Conservation (phyloP, 345 rosid genomes). For the Iberis pinnata region DNA sequence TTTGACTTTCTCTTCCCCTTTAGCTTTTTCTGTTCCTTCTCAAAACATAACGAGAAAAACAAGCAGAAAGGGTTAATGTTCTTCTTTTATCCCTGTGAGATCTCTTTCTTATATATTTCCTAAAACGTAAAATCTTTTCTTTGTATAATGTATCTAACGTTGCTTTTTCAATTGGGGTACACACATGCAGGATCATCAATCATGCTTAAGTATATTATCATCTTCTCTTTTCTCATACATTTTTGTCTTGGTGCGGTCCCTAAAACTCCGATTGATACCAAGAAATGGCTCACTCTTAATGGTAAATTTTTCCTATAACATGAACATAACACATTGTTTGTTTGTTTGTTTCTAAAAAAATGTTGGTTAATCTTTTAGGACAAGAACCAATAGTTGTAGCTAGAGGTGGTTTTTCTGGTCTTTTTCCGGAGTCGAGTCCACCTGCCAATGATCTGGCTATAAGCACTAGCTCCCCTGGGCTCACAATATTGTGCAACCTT, state of each 20-base stretch:
- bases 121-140: too few species aligned
- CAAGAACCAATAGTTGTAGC: slow-evolving; percentile 58
- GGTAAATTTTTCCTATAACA: slow-evolving; percentile 25
- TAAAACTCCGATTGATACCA: neutral
- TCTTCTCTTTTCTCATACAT: slow-evolving; percentile 38
- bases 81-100: too few species aligned
- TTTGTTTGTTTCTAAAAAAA: neutral
- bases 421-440: slow-evolving; percentile 60
- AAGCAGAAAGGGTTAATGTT: too few species aligned
- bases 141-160: too few species aligned
- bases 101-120: too few species aligned
- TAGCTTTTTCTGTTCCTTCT: too few species aligned
- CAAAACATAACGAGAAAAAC: too few species aligned
- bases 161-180: neutral
- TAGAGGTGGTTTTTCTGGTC: slow-evolving; percentile 77
- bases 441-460: slow-evolving; percentile 39
- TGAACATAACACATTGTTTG: neutral
- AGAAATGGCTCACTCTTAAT: slow-evolving; percentile 55
- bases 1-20: too few species aligned
- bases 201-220: slow-evolving; percentile 41
- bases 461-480: slow-evolving; percentile 23
- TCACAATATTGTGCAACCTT: slow-evolving; percentile 53
- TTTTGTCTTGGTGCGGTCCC: slow-evolving; percentile 31
- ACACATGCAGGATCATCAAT: slow-evolving; percentile 15
- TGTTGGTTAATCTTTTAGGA: slow-evolving; percentile 44